Percentiles rank a stretch among this genome's conserved stretches.
Evolutionary conservation across 306 rosid species (phyloP).

Genomic region (Senna tora): DNA sequence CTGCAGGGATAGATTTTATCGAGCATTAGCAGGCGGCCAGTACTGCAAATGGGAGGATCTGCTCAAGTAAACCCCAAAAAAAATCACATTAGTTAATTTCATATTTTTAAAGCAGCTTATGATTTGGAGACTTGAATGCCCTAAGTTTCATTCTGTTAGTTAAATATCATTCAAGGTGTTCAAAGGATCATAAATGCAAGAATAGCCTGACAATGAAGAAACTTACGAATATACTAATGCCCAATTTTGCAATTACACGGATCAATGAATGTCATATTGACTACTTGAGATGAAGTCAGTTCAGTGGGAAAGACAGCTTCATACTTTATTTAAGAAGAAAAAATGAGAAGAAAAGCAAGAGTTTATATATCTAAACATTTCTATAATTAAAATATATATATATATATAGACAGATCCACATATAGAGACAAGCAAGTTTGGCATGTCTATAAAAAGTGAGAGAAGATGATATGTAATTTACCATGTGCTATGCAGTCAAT

Average conservation of each 20-base stretch:
- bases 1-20: slow-evolving; percentile 93
- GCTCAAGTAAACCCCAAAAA: slow-evolving; percentile 52
- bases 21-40: slow-evolving; percentile 97
- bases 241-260: slow-evolving; percentile 13
- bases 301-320: slow-evolving; percentile 12
- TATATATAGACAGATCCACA: slow-evolving; percentile 25
- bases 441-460: slow-evolving; percentile 16
- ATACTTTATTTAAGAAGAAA: not conserved
- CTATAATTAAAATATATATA: not conserved
- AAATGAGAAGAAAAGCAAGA: slow-evolving; percentile 16
- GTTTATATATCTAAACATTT: slow-evolving; percentile 4
- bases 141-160: slow-evolving; percentile 33
- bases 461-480: slow-evolving; percentile 14
- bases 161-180: slow-evolving; percentile 30
- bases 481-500: slow-evolving; percentile 23
- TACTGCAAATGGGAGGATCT: slow-evolving; percentile 98
- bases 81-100: slow-evolving; percentile 25
- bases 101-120: slow-evolving; percentile 40
- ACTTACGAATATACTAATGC: slow-evolving; percentile 6
- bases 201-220: slow-evolving; percentile 23
- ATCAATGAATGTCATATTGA: slow-evolving; percentile 16
- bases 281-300: slow-evolving; percentile 11
- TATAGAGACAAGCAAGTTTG: slow-evolving; percentile 30
- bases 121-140: slow-evolving; percentile 41
- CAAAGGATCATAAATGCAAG: slow-evolving; percentile 37